Evolutionary conservation across 768 basidiomycete genomes (phyloP), one percentile per base, ranked within the genome.

Genomic region (Termitomyces heimii): DNA sequence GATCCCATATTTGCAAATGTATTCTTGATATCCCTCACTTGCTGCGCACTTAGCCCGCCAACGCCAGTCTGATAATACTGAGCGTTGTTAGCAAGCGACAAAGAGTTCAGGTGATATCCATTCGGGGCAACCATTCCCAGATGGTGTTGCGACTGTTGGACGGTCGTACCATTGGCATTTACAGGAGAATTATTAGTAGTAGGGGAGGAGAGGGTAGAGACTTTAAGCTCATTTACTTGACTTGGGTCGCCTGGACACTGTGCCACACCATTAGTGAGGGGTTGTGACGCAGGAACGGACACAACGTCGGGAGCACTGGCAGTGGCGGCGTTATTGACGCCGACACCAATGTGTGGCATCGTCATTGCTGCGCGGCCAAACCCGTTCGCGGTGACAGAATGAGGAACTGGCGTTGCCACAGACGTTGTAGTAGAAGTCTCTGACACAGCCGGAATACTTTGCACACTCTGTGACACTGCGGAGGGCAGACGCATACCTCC

Each of bases 1-100:
- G 76, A 53, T 73, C 64, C 42, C 68, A 75, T 65, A 54, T 67
- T 75, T 4, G 78, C 79, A 57, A 85, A 80, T 4, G 79, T 82
- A 9, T 79, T 70, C 69, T 86, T 85, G 42, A 86, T 63, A 54
- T 73, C 77, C 66, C 85, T 83, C 67, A 86, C 72, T 63, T 86
- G 84, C 58, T 87, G 86, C 20, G 72, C 57, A 34, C 75, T 81
- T 46, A 87, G 66, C 2, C 73, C 72, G 44, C 72, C 74, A 4
- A 70, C 70, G 46, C 73, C 75, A 51, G 40, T 18, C 71, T 65
- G 56, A 65, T 66, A 58, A 65, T 50, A 62, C 32, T 68, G 62
- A 48, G 64, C 73, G 7, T 72, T 70, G 37, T 76, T 81, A 24
- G 76, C 63, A 14, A 74, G 65, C n/a, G 67, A 68, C 63, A 75